A percentile compares a stretch with the other conserved stretches of the same genome.
Evolutionary conservation across 495 filamentous ascomycete species (phyloP).

Genomic region (Podospora pseudopauciseta): DNA sequence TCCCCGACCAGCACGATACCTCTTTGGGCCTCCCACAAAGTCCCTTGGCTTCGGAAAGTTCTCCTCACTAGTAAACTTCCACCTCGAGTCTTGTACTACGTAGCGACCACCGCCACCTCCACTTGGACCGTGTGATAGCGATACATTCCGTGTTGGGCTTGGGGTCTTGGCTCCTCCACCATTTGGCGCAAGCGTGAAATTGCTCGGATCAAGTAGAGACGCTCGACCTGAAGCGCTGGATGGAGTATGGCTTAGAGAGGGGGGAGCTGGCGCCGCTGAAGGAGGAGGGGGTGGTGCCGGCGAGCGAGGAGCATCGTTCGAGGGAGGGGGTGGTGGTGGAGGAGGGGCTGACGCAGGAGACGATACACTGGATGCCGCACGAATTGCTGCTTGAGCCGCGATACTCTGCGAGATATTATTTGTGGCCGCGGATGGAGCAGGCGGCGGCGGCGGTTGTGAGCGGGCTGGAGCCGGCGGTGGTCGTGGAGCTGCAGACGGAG

Average conservation of each 20-base stretch:
- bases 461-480: constrained; percentile 33
- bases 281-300: constrained; percentile 38
- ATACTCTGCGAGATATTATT: constrained; percentile 39
- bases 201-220: constrained; percentile 67
- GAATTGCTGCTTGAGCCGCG: constrained; percentile 49
- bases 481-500: constrained; percentile 50
- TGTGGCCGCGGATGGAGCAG: constrained; percentile 19
- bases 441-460: constrained; percentile 29
- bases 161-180: constrained; percentile 41
- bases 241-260: constrained; percentile 32
- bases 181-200: constrained; percentile 66
- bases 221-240: constrained; percentile 33
- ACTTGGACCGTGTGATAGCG: constrained; percentile 28
- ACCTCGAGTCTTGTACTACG: constrained; percentile 73
- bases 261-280: constrained; percentile 34
- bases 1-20: constrained; percentile 85
- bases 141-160: constrained; percentile 38
- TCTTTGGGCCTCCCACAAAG: constrained; percentile 65
- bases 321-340: constrained; percentile 31
- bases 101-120: constrained; percentile 45
- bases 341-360: constrained; percentile 47
- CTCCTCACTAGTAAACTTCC: constrained; percentile 80
- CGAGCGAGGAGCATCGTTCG: constrained; percentile 30
- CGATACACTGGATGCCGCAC: constrained; percentile 41
- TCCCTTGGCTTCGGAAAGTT: constrained; percentile 80